Conservation (phyloP, 805 yeast genomes). For the Wickerhamomyces ciferrii region DNA sequence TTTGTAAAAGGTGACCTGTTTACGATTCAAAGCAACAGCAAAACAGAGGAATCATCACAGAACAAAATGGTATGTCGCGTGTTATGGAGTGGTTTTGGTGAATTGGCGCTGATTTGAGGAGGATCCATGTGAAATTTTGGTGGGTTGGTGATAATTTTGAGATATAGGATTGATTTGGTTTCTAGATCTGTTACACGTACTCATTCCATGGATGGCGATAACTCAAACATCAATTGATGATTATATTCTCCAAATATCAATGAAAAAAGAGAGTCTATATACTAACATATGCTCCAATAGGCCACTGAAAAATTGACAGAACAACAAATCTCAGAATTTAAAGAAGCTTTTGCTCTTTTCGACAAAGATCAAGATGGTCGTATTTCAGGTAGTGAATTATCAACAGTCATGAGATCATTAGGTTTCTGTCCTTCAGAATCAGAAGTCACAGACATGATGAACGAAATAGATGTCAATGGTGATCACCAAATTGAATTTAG, state of each 20-base stretch:
- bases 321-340: constrained; percentile 94
- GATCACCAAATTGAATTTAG: constrained; percentile 85
- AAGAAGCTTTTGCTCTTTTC: constrained; percentile 95
- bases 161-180: background rate
- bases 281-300: constrained; percentile 11
- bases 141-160: background rate
- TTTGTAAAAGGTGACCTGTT: background rate
- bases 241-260: too few relatives aligned
- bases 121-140: background rate
- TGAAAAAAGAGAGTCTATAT: too few relatives aligned
- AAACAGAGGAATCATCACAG: background rate
- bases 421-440: constrained; percentile 97
- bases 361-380: constrained; percentile 97
- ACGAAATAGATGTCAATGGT: constrained; percentile 94
- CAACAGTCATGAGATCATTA: constrained; percentile 98
- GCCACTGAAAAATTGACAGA: constrained; percentile 82
- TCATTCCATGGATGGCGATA: background rate
- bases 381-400: constrained; percentile 91
- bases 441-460: constrained; percentile 94
- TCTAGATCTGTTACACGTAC: background rate
- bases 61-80: background rate
- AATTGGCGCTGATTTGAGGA: background rate
- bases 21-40: background rate
- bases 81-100: background rate
- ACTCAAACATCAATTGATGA: background rate